Evolutionary conservation across 768 basidiomycete genomes (phyloP).

Genomic region (Kwoniella sp.): DNA sequence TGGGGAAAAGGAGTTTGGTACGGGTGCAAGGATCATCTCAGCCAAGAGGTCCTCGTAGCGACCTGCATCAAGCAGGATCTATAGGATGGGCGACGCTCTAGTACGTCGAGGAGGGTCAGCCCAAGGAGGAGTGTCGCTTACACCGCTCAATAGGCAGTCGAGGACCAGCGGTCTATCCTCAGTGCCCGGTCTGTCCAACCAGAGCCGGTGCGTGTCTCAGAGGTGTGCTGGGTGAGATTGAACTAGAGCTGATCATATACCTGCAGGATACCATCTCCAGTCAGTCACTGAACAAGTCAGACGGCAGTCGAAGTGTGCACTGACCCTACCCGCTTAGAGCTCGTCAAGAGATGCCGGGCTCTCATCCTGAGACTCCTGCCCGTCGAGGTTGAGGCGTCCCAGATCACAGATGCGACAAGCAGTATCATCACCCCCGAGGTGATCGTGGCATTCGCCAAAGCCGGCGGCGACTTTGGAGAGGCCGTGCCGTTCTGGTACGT

Average conservation of each 20-base stretch:
- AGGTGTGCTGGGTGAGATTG: neutral
- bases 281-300: conserved; percentile 8
- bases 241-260: neutral
- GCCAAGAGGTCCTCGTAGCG: too few species aligned
- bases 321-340: conserved; percentile 55
- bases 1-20: too few species aligned
- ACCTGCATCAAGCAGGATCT: neutral
- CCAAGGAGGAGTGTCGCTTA: too few species aligned
- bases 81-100: conserved; percentile 45
- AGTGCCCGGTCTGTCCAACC: conserved; percentile 32
- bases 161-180: conserved; percentile 45
- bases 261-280: conserved; percentile 42
- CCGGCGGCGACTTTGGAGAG: conserved; percentile 82
- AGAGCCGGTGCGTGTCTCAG: conserved; percentile 32
- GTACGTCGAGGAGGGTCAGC: too few species aligned
- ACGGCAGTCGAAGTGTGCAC: neutral
- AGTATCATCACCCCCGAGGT: conserved; percentile 73
- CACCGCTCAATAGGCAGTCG: conserved; percentile 38
- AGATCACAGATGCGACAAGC: conserved; percentile 70
- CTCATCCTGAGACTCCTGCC: conserved; percentile 73
- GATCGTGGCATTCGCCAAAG: conserved; percentile 67
- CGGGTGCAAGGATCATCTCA: too few species aligned
- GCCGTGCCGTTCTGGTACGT: conserved; percentile 57
- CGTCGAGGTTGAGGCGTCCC: conserved; percentile 66
- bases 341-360: conserved; percentile 72